Conservation (phyloP, 2,329 filamentous ascomycete genomes). For the Sporothrix variecibatus region DNA sequence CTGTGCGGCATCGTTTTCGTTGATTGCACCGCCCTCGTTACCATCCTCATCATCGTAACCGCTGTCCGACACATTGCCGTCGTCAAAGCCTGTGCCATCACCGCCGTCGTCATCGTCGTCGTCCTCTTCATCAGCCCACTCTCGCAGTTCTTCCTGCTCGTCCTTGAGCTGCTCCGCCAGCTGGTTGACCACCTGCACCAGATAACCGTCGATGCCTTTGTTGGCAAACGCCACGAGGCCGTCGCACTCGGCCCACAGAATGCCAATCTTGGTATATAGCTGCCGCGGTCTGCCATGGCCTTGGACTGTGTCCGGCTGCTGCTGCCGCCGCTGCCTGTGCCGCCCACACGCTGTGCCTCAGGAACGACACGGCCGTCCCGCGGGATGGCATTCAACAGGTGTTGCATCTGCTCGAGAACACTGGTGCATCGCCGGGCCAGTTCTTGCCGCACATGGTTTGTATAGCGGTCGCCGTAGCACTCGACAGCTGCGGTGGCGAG, state of each 20-base stretch:
- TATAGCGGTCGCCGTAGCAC: constrained; percentile 63
- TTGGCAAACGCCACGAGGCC: constrained; percentile 63
- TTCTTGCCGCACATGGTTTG: constrained; percentile 51
- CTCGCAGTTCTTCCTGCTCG: constrained; percentile 80
- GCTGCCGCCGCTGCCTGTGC: constrained; percentile 30
- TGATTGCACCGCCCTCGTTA: constrained; percentile 24
- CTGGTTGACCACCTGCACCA: constrained; percentile 71
- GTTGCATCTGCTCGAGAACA: constrained; percentile 63
- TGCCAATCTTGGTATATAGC: constrained; percentile 67
- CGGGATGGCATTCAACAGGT: constrained; percentile 62
- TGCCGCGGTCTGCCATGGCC: constrained; percentile 47
- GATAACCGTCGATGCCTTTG: constrained; percentile 68
- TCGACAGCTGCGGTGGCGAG: constrained; percentile 70
- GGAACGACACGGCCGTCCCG: constrained; percentile 57
- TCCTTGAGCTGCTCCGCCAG: constrained; percentile 77
- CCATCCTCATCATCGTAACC: constrained; percentile 23
- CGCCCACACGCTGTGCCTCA: constrained; percentile 49
- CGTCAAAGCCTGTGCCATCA: constrained; percentile 42
- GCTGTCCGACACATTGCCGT: constrained; percentile 33
- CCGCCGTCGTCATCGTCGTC: constrained; percentile 53
- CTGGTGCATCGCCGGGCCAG: constrained; percentile 60
- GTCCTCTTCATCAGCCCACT: constrained; percentile 76
- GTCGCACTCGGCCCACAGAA: constrained; percentile 85
- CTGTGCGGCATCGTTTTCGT: constrained; percentile 48
- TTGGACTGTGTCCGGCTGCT: constrained; percentile 23